These are phyloP conservation scores for Dictyostelium brefeldianum DNA, from an alignment of 78 protist species.

Conservation along the genomic window DNA sequence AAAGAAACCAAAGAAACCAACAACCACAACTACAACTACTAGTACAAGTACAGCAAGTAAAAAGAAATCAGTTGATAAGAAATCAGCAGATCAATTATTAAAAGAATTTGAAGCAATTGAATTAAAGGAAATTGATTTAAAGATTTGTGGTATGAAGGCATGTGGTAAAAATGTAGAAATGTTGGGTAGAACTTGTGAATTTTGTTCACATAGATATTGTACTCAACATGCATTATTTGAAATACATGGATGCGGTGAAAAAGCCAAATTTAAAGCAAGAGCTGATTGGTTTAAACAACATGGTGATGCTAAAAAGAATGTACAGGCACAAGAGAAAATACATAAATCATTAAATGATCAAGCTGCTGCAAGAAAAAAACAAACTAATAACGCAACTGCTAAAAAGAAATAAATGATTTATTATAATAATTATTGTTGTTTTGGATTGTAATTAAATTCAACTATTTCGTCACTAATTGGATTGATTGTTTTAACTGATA, in stretches of 20 bases:
- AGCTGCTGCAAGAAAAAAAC: slow-evolving; percentile 34
- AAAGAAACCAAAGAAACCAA: background rate
- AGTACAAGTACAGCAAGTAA: background rate
- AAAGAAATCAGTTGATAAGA: background rate
- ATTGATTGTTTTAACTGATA: too few species aligned
- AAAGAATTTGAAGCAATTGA: slow-evolving; percentile 35
- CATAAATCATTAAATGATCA: slow-evolving; percentile 37
- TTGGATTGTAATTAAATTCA: too few species aligned
- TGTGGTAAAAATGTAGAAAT: slow-evolving; percentile 52
- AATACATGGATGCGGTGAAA: slow-evolving; percentile 87
- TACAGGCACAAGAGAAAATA: slow-evolving; percentile 24
- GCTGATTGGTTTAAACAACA: slow-evolving; percentile 73
- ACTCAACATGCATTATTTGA: slow-evolving; percentile 68
- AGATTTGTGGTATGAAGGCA: slow-evolving; percentile 50
- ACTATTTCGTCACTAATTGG: too few species aligned
- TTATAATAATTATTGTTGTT: background rate
- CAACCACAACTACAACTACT: background rate
- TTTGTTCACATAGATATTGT: slow-evolving; percentile 63
- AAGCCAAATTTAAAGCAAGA: slow-evolving; percentile 80
- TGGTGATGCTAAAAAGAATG: slow-evolving; percentile 30
- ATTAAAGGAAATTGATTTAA: slow-evolving; percentile 43
- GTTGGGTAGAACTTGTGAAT: slow-evolving; percentile 65
- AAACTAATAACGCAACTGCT: background rate
- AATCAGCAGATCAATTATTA: slow-evolving; percentile 57
- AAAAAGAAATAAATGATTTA: slow-evolving; percentile 8